Evolutionary conservation across 1,284 basidiomycete genomes (phyloP).

Genomic region (Sanghuangporus baumii): DNA sequence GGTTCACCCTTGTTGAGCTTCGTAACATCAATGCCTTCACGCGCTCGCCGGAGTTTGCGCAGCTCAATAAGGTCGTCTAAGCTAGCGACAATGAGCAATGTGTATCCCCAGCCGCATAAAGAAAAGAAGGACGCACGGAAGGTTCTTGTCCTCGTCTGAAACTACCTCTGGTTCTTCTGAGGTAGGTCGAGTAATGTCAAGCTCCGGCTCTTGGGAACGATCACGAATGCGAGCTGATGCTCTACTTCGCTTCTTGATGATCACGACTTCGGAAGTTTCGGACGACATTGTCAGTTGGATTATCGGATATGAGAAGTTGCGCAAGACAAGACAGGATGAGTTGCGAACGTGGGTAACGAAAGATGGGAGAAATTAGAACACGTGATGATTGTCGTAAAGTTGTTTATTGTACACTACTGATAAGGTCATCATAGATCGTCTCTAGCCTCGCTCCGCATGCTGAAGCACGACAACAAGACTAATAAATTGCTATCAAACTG

Average conservation of each 20-base stretch:
- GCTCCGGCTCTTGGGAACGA: constrained; percentile 34
- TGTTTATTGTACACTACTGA: no score
- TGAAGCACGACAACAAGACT: not conserved
- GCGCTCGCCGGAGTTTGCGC: constrained; percentile 67
- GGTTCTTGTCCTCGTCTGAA: constrained; percentile 36
- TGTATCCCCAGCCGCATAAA: constrained; percentile 1
- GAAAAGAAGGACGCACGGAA: constrained; percentile 40
- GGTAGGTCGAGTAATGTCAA: constrained; percentile 22
- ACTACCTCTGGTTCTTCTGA: constrained; percentile 22
- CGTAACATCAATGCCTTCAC: constrained; percentile 82
- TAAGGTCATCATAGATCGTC: no score
- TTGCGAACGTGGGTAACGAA: not conserved
- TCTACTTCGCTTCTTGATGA: constrained; percentile 62
- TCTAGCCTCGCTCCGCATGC: not conserved
- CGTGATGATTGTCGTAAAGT: not conserved
- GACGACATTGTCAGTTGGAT: not conserved
- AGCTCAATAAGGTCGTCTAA: constrained; percentile 83
- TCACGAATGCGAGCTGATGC: constrained; percentile 49
- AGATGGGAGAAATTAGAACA: not conserved
- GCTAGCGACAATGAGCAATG: constrained; percentile 29
- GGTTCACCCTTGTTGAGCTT: constrained; percentile 82
- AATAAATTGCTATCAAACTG: no score
- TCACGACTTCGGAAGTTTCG: constrained; percentile 19
- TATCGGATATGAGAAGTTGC: not conserved
- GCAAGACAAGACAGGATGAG: not conserved